Evolutionary conservation across 2,329 filamentous ascomycete genomes (phyloP), one percentile per base, ranked within the genome.

Genomic region (Parascedosporium putredinis): DNA sequence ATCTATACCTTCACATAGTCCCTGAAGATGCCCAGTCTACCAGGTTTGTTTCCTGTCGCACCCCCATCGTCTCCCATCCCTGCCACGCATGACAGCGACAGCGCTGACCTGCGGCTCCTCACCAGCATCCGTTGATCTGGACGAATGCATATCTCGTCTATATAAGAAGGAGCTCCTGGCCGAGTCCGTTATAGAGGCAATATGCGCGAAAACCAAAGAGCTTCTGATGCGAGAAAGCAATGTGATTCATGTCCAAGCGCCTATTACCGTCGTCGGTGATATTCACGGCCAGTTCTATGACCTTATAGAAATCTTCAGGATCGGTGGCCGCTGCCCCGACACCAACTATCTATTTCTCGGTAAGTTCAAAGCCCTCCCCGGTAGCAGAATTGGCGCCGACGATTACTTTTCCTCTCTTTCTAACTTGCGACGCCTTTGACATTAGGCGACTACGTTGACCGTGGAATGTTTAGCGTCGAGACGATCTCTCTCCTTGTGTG

Each of bases 141-240:
- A 98, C 73, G 89, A 97, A 78, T 98, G 93, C 72, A 97, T 98
- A 71, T 83, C 88, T 65, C 86, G 91, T 58, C 80, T 98, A 49
- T 97, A 97, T 72, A 91, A 93, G 64, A 96, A 95, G 67, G 93
- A 97, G 67, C 80, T 98, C 53, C 81, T 98, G 52, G 90, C 93
- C 60, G 93, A 98, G 70, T 95, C 91, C 38, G 90, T 98, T 57
- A 91, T 98, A 68, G 93, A 98, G 72, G 93, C 93, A 61, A 91
- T 98, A 81, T 98, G 93, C 73, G 90, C 93, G 67, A 98, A 98
- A 68, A 93, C 94, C 20, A 98, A 98, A 65, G 93, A 98, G 73
- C 76, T 98, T 59, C 78, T 98, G 58, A 98, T 98, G 93, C 91
- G 94, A 64, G 93, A 98, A 80, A 97, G 91, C 78, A 98, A 98